These are phyloP conservation scores for Pseudogymnoascus sp. DNA, from an alignment of 2,329 filamentous ascomycete genomes.

Conservation along the genomic window DNA sequence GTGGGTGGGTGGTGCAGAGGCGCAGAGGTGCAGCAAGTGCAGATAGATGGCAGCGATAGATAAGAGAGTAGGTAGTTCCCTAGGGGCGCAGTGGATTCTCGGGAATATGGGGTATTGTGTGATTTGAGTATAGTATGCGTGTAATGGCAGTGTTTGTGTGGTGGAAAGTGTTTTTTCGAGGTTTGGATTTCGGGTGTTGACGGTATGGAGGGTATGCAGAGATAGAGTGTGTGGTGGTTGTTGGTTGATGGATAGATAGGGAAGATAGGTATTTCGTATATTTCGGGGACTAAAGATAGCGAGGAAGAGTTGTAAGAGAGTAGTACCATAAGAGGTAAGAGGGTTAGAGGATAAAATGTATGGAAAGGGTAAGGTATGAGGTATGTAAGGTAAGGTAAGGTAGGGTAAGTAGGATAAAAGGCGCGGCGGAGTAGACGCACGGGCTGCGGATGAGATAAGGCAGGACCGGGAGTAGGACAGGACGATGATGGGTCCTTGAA, in stretches of 20 bases:
- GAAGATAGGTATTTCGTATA: background rate
- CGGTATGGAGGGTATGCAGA: slow-evolving; percentile 6
- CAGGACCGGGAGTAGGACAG: background rate
- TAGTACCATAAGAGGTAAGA: slow-evolving; percentile 1
- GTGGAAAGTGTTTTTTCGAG: background rate
- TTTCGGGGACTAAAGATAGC: background rate
- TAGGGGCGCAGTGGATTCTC: background rate
- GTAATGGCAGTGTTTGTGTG: background rate
- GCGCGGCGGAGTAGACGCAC: background rate
- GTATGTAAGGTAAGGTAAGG: background rate
- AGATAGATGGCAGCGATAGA: background rate
- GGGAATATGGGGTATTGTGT: slow-evolving; percentile 6
- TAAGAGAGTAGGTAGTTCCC: background rate
- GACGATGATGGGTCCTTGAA: background rate
- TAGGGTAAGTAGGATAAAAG: background rate
- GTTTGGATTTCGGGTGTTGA: slow-evolving; percentile 1
- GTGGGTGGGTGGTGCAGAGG: background rate
- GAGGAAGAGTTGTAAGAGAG: background rate
- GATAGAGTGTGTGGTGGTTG: background rate
- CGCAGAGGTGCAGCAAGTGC: background rate
- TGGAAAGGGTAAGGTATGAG: background rate
- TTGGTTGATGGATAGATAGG: slow-evolving; percentile 2
- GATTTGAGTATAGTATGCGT: background rate
- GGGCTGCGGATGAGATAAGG: background rate
- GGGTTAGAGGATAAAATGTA: background rate